phyloP scores from a whole-genome alignment of 139 green algal genomes.

The Picochlorum costavermella region DNA sequence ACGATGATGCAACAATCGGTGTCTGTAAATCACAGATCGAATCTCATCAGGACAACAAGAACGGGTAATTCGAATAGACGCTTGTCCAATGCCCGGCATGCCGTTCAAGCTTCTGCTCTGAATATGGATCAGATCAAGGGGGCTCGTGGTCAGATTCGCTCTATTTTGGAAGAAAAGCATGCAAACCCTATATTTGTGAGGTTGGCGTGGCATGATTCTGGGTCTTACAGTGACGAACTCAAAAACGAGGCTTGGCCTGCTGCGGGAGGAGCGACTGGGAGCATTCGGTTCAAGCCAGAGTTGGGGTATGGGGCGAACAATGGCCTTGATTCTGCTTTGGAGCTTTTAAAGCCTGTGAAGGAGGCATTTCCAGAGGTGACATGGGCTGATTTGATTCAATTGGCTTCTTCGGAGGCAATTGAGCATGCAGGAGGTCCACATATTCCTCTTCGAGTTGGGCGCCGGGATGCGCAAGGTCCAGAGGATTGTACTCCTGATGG shows the following conservation, averaged over 20 bases:
- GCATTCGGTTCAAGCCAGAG: conserved; percentile 84
- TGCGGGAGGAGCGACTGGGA: conserved; percentile 68
- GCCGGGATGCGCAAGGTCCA: conserved; percentile 45
- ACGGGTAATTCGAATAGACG: too few species aligned
- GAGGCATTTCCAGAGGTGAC: conserved; percentile 42
- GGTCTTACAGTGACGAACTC: conserved; percentile 47
- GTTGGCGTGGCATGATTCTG: conserved; percentile 64
- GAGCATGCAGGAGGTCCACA: conserved; percentile 63
- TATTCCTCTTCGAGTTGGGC: conserved; percentile 80
- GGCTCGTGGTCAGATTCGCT: not conserved
- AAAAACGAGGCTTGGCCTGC: conserved; percentile 5
- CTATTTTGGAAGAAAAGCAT: not conserved
- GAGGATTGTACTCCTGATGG: conserved; percentile 68
- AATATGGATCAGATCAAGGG: not conserved
- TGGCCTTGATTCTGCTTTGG: conserved; percentile 32
- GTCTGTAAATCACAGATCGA: too few species aligned
- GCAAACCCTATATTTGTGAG: conserved; percentile 47
- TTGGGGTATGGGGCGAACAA: conserved; percentile 74
- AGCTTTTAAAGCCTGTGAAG: conserved; percentile 40
- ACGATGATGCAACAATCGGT: too few species aligned
- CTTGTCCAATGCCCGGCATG: too few species aligned
- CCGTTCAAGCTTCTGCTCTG: not conserved
- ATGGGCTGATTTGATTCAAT: conserved; percentile 63
- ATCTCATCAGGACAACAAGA: too few species aligned
- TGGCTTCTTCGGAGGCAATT: conserved; percentile 46